Evolutionary conservation across 257 asterid species (phyloP), one percentile per base, ranked within the genome.

Genomic region (Cruciata laevipes): DNA sequence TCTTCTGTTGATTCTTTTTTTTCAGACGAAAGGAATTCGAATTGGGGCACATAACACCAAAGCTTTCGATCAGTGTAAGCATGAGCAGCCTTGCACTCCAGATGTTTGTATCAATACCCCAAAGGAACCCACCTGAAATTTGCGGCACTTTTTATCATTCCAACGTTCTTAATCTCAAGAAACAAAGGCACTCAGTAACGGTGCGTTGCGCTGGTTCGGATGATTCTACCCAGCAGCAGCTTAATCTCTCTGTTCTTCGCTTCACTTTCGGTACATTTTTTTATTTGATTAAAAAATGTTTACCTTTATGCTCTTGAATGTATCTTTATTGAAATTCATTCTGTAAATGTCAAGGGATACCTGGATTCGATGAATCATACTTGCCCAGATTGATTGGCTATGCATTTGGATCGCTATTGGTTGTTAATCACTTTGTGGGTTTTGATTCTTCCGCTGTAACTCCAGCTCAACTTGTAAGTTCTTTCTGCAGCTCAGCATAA

Each of bases 371-470:
- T 68, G 99, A 90, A 78, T 90, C 96, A 12, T 93, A 90, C 82
- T 83, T 93, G 75, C 96, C 99, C 73, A 85, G 96, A 84, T 94
- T 85, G 84, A 85, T 94, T 65, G 99, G 97, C 69, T 93, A 83
- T 75, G 82, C 85, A 71, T 90, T 90, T 77, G 97, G 97, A 67
- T 79, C 85, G 72, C 92, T 90, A 69, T 69, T 93, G 72, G 42
- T 79, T 65, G 72, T 87, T 82, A 93, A 93, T 77, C 96, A 90
- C 77, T 90, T 86, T 71, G 74, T 76, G 72, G 95, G 90, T 71
- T 80, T 87, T 47, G 90, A 80, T 78, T 67, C 84, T 30, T 78
- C 95, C 7, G 65, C 94, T 53, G 69, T 85, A 61, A 81, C 96
- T 63, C 68, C 90, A 4, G 84, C 96, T 66, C 99, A 93, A 79